A percentile compares a stretch with the other conserved stretches of the same genome.
Evolutionary conservation across 306 rosid genomes (phyloP).

Genomic region (Echinosophora koreensis): DNA sequence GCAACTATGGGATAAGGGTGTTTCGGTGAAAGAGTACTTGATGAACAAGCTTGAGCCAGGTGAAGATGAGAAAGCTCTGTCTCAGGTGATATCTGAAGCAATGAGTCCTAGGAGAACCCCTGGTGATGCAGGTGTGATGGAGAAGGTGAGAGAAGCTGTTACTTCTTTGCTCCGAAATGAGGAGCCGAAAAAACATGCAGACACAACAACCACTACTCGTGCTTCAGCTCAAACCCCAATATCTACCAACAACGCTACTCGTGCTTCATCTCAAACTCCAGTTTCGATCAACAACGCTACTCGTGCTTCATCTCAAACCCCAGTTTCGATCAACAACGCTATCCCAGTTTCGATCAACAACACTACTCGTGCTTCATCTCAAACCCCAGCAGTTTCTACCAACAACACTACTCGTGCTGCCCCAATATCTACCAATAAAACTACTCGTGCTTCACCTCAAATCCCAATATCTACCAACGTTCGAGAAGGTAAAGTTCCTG

Average conservation of each 20-base stretch:
- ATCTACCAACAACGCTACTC: conserved; percentile 46
- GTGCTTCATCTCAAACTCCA: not conserved
- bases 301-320: conserved; percentile 22
- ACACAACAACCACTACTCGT: conserved; percentile 31
- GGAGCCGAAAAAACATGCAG: conserved; percentile 50
- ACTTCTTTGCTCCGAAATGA: conserved; percentile 70
- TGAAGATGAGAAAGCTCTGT: conserved; percentile 89
- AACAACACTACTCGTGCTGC: conserved; percentile 20
- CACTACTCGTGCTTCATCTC: not conserved
- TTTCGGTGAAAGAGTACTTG: conserved; percentile 77
- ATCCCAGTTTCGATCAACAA: not conserved
- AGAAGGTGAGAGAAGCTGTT: conserved; percentile 83
- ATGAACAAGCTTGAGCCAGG: conserved; percentile 86
- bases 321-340: conserved; percentile 50
- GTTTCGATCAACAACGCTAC: not conserved
- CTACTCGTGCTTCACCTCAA: conserved; percentile 14
- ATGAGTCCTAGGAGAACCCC: conserved; percentile 70
- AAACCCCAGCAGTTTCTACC: too few species aligned
- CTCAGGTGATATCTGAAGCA: conserved; percentile 80
- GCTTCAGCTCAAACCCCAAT: conserved; percentile 48
- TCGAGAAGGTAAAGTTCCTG: conserved; percentile 57
- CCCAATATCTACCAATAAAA: conserved; percentile 41
- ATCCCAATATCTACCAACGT: conserved; percentile 46
- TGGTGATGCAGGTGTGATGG: conserved; percentile 71
- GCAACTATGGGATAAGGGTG: conserved; percentile 80